These are phyloP conservation scores for Apiospora hydei DNA, from an alignment of 2,329 filamentous ascomycete species.

Conservation along the genomic window DNA sequence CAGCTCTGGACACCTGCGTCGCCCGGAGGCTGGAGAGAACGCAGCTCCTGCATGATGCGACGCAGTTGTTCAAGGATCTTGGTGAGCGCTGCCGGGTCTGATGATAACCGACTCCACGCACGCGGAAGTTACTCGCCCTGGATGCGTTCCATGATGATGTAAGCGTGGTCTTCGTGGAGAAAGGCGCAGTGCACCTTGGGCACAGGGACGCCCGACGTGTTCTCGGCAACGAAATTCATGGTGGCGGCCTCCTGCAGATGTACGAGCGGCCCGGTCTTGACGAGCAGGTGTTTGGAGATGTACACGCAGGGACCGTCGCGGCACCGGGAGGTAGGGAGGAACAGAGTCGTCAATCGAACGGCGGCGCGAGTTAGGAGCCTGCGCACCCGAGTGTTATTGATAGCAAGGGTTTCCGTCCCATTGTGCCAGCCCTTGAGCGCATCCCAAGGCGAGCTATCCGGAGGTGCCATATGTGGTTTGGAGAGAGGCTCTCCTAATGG, in stretches of 20 bases:
- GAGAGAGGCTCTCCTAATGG: background rate
- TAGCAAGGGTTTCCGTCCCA: background rate
- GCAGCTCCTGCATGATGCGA: constrained; percentile 35
- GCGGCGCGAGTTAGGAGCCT: constrained; percentile 7
- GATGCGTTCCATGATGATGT: constrained; percentile 54
- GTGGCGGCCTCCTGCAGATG: constrained; percentile 46
- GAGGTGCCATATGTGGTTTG: background rate
- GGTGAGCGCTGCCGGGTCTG: too few species aligned
- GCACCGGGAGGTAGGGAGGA: background rate
- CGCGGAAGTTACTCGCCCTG: constrained; percentile 31
- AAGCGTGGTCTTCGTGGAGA: constrained; percentile 44
- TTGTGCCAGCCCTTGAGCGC: background rate
- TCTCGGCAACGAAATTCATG: constrained; percentile 48
- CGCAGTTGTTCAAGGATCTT: constrained; percentile 35
- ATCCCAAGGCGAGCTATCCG: background rate
- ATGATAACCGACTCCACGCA: constrained; percentile 21
- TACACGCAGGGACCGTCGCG: constrained; percentile 2
- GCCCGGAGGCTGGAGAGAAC: constrained; percentile 32
- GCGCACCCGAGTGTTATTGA: background rate
- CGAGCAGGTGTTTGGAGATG: background rate
- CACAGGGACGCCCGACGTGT: constrained; percentile 51
- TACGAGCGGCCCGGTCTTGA: constrained; percentile 28
- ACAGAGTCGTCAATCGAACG: background rate
- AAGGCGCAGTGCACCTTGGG: constrained; percentile 55
- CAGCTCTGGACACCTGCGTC: constrained; percentile 34